Base-by-base conservation (phyloP, 1,284 basidiomycete genomes). In the Papiliotrema nemorosa region DNA sequence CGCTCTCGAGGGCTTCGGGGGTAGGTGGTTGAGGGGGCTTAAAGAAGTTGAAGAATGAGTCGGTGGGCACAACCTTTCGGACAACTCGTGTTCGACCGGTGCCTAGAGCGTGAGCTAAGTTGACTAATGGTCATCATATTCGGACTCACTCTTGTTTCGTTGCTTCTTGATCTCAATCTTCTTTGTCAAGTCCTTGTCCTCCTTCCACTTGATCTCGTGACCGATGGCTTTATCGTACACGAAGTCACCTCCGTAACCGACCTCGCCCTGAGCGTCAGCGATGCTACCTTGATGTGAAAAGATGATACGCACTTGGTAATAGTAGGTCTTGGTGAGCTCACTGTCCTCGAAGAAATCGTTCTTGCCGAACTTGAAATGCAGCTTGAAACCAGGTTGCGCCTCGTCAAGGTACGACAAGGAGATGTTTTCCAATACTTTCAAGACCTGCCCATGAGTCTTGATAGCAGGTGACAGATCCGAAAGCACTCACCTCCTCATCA, bases 161-260 rank as follows among this genome's bases (percentile, higher is more conserved):
- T 97, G 94, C 81, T 97, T 97, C 83, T 97, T 97, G 74, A 97
- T 93, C 79, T 97, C 94, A 64, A 91, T 87, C 78, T 90, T 89
- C 79, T 93, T 92, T 49, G 93, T 97, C 54, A 97, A 80, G 78
- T 98, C 90, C 79, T 94, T 94, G 66, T 96, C 94, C 74, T 91
- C 91, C 78, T 94, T 96, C 94, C 94, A 97, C 72, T 87, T 84
- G 77, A 98, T 93, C 69, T 86, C 82, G 52, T 84, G 86, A 18
- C 92, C 93, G 67, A 88, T 84, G 49, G 93, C 90, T 60, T 84
- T 86, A 79, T 96, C 91, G 76, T 94, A 97, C 50, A 94, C 84
- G 68, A 94, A 93, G 78, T 97, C 93, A 62, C 93, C 93, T 29
- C 84, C 82, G 77, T 93, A 94, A 26, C 90, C 91, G 41, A 96